Evolutionary conservation across 192 early-diverging fungal species (phyloP), one percentile per base, ranked within the genome.

Genomic region (Funneliformis geosporum): DNA sequence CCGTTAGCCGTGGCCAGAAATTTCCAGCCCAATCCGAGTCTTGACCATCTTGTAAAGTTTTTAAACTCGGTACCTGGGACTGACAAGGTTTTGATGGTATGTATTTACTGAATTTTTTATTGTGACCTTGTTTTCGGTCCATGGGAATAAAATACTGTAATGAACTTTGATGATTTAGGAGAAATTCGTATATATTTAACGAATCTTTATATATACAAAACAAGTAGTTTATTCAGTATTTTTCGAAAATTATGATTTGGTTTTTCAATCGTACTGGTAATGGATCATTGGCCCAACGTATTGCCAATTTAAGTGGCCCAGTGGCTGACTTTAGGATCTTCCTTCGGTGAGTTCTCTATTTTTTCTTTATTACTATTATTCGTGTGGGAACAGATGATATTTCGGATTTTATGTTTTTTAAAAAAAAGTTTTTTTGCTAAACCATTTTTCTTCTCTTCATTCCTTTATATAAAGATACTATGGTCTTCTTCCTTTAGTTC

Each of bases 311-410:
- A 70, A 90, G 94, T 70, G 86, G 85, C 10, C 95, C 96, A n/a
- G 90, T 98, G 39, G 85, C 92, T 44, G 96, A 99, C 84, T 95
- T 94, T 87, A 92, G 98, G 82, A 92, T 98, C 78, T 86, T 99
- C 62, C 90, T 97, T 46, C 93, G 98, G 47, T 95, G 94, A 84
- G 92, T 91, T 75, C 91, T 91, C 60, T 10, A 16, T 46, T 43
- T 25, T 47, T 72, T 11, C 12, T 28, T 50, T 18, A 23, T 72
- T 50, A 44, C 16, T 7, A 1, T n/a, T 21, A n/a, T n/a, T n/a
- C n/a, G n/a, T n/a, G n/a, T n/a, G n/a, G n/a, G n/a, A n/a, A n/a
- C n/a, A n/a, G n/a, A n/a, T n/a, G n/a, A n/a, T n/a, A n/a, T n/a
- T n/a, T n/a, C n/a, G n/a, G n/a, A n/a, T 62, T 46, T 11, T 44